Conservation (phyloP, 2,329 filamentous ascomycete genomes). For the Fusarium chaquense region DNA sequence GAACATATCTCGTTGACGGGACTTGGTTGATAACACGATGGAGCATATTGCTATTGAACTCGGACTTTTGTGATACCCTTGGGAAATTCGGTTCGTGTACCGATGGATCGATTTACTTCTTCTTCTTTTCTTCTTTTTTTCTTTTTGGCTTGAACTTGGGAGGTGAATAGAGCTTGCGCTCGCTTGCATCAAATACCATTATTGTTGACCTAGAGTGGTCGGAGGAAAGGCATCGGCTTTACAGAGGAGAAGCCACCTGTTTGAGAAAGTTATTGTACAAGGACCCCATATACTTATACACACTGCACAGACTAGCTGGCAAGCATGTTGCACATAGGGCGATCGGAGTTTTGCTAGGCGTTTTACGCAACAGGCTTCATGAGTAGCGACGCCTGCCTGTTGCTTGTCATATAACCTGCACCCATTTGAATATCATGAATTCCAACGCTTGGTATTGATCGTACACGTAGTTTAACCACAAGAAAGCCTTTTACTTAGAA, state of each 20-base stretch:
- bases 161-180: conserved; percentile 34
- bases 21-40: conserved; percentile 42
- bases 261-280: conserved; percentile 43
- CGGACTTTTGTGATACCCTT: conserved; percentile 56
- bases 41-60: conserved; percentile 47
- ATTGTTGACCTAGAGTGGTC: conserved; percentile 25
- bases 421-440: conserved; percentile 4
- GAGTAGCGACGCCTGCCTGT: conserved; percentile 32
- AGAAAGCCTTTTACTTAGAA: conserved; percentile 46
- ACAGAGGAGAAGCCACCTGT: conserved; percentile 30
- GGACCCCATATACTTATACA: conserved; percentile 38
- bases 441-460: conserved; percentile 19
- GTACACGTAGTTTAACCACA: conserved; percentile 4
- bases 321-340: conserved; percentile 42
- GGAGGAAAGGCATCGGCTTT: conserved; percentile 35
- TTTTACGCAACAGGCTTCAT: conserved; percentile 36
- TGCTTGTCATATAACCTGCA: conserved; percentile 18
- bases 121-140: neutral
- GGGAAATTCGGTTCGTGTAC: conserved; percentile 46
- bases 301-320: conserved; percentile 38
- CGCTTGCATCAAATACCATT: conserved; percentile 21
- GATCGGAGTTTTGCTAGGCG: conserved; percentile 34
- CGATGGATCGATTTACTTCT: conserved; percentile 35
- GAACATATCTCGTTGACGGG: conserved; percentile 25
- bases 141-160: conserved; percentile 39